Conservation (phyloP, 169 alveolate genomes). For the Plasmodium fragile region DNA sequence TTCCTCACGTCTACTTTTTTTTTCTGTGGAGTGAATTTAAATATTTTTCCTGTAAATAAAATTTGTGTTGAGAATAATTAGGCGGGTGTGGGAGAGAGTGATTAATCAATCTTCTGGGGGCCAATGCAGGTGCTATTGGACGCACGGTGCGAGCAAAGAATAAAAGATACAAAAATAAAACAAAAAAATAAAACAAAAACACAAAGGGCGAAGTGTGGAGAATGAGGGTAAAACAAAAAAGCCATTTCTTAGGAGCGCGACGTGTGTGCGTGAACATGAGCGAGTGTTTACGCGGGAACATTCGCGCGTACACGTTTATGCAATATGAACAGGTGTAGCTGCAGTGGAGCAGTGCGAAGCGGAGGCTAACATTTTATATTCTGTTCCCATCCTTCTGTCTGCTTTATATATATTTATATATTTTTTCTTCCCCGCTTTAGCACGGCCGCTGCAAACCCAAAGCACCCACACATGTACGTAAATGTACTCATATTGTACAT, state of each 20-base stretch:
- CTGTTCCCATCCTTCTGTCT: too few species aligned
- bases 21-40: constrained; percentile 47
- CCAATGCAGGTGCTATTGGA: not conserved
- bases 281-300: not conserved
- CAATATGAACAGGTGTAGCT: not conserved
- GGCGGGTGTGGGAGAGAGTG: not conserved
- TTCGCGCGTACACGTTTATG: not conserved
- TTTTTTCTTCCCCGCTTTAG: not conserved
- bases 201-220: not conserved
- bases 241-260: constrained; percentile 1
- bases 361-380: not conserved
- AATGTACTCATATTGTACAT: not conserved
- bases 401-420: too few species aligned
- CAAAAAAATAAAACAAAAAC: not conserved
- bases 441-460: not conserved
- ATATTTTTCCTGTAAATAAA: constrained; percentile 64
- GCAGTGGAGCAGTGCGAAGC: not conserved
- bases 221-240: not conserved
- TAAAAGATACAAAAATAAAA: too few species aligned
- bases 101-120: not conserved
- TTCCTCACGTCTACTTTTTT: constrained; percentile 66
- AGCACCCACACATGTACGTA: not conserved
- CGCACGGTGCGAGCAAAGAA: not conserved
- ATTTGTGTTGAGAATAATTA: constrained; percentile 5
- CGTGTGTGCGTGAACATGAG: not conserved